phyloP scores from a whole-genome alignment of 495 filamentous ascomycete species.

The Penicillium antarcticum region DNA sequence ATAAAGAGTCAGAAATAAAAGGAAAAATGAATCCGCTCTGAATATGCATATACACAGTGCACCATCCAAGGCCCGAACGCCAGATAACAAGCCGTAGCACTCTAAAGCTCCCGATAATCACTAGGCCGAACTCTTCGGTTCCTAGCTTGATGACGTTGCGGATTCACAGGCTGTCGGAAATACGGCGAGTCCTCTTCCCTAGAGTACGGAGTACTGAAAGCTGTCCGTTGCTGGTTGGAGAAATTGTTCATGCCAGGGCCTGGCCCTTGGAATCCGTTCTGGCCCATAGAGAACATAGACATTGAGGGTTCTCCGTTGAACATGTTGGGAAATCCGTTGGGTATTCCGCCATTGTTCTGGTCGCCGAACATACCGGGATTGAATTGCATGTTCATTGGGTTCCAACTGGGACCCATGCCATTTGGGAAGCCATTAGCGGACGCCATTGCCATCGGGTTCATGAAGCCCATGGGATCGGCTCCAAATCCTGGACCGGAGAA shows the following conservation, averaged over 20 bases:
- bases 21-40: conserved; percentile 6
- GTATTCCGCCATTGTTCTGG: conserved; percentile 28
- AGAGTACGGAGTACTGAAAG: conserved; percentile 57
- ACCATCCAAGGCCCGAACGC: background rate
- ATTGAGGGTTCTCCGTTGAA: conserved; percentile 43
- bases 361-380: conserved; percentile 50
- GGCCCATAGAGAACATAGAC: conserved; percentile 35
- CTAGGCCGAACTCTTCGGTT: conserved; percentile 76
- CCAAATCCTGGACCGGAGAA: conserved; percentile 42
- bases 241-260: conserved; percentile 45
- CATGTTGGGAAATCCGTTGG: conserved; percentile 34
- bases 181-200: conserved; percentile 88
- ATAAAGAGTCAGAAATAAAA: background rate
- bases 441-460: conserved; percentile 54
- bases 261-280: conserved; percentile 30
- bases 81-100: background rate
- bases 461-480: conserved; percentile 43
- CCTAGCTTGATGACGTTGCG: conserved; percentile 80
- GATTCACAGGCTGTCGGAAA: conserved; percentile 94
- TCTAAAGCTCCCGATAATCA: conserved; percentile 82
- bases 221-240: conserved; percentile 69
- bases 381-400: conserved; percentile 51
- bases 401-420: conserved; percentile 41
- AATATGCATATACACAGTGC: conserved; percentile 7
- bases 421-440: conserved; percentile 40